Conservation (phyloP, 352 stramenopile species). For the Globisporangium camurandrum region DNA sequence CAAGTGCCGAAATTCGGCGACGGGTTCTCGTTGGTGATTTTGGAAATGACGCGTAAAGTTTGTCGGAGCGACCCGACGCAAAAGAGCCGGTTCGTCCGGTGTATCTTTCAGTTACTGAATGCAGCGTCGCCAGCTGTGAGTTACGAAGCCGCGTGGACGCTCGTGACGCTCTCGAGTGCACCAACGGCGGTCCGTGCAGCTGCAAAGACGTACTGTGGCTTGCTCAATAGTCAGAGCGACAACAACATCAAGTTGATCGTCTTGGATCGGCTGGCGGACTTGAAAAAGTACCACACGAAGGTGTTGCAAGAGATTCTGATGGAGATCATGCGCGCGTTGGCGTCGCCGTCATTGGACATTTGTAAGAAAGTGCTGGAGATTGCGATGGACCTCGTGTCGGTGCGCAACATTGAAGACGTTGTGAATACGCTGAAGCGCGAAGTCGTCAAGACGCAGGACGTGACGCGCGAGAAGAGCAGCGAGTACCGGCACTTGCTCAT, state of each 20-base stretch:
- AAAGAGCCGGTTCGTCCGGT: conserved; percentile 98
- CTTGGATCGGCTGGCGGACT: conserved; percentile 93
- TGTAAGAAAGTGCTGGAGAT: conserved; percentile 98
- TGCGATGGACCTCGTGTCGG: conserved; percentile 95
- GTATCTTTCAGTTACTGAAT: conserved; percentile 97
- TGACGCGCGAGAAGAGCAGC: conserved; percentile 90
- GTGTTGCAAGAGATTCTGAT: conserved; percentile 98
- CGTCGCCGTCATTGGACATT: conserved; percentile 97
- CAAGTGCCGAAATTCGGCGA: conserved; percentile 93
- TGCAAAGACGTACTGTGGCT: conserved; percentile 94
- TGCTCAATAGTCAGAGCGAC: conserved; percentile 98
- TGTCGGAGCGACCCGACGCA: conserved; percentile 96
- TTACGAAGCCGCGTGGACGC: conserved; percentile 99
- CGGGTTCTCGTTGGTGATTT: conserved; percentile 98
- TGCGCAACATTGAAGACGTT: conserved; percentile 98
- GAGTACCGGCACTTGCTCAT: conserved; percentile 98
- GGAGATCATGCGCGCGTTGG: conserved; percentile 97
- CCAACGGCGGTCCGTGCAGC: conserved; percentile 96
- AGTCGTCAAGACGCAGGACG: conserved; percentile 88
- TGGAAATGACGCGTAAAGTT: conserved; percentile 98
- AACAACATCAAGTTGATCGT: conserved; percentile 99
- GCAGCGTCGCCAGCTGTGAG: conserved; percentile 87
- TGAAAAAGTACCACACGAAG: conserved; percentile 97
- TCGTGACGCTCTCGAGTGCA: conserved; percentile 97
- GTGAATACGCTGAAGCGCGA: conserved; percentile 88